A percentile compares a stretch with the other conserved stretches of the same genome.
phyloP scores from a whole-genome alignment of 805 yeast genomes.

The Pichia thaimueangensis region DNA sequence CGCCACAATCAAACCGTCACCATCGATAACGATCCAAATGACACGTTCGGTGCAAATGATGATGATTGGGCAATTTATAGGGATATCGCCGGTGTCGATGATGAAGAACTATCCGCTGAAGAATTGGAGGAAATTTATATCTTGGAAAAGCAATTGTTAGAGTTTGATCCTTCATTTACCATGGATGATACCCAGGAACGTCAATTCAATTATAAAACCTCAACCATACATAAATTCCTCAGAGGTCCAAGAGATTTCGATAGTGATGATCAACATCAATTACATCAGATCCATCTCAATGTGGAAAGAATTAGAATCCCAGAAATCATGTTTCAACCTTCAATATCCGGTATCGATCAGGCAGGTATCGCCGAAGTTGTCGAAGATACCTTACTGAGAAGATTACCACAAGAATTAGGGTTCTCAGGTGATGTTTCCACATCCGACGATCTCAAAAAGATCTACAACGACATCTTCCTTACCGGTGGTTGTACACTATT shows the following conservation, averaged over 20 bases:
- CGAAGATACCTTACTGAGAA: conserved; percentile 55
- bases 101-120: conserved; percentile 75
- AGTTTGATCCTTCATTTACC: conserved; percentile 79
- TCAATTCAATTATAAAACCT: conserved; percentile 78
- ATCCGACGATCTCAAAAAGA: conserved; percentile 24
- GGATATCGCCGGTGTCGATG: conserved; percentile 68
- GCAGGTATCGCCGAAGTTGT: conserved; percentile 84
- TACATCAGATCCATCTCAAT: conserved; percentile 85
- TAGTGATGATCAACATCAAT: conserved; percentile 74
- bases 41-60: conserved; percentile 91
- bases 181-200: conserved; percentile 79
- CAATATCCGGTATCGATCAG: conserved; percentile 91
- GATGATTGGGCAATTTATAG: conserved; percentile 93
- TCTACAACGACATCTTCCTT: conserved; percentile 61
- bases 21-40: conserved; percentile 86
- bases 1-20: conserved; percentile 53
- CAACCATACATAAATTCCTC: conserved; percentile 71
- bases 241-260: conserved; percentile 89
- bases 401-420: conserved; percentile 49
- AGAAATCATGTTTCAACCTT: conserved; percentile 87
- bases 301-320: conserved; percentile 89
- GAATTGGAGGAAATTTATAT: conserved; percentile 53
- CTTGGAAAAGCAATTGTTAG: conserved; percentile 70
- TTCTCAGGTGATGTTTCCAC: conserved; percentile 40
- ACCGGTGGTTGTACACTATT: conserved; percentile 81